Base-by-base conservation (phyloP, 345 rosid species). In the Alliaria petiolata region DNA sequence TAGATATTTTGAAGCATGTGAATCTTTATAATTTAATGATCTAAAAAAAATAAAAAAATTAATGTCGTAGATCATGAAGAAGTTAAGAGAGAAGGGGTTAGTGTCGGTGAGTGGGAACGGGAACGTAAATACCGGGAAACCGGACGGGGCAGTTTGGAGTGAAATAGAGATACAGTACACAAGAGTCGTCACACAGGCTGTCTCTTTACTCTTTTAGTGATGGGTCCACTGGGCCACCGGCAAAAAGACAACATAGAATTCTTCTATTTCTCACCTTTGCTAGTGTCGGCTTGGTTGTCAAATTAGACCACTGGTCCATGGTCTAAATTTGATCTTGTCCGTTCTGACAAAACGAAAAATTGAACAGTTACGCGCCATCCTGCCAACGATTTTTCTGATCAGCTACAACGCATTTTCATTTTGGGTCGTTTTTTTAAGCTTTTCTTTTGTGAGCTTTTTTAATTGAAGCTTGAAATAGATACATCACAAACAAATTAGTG, bases 101-200 rank as follows among this genome's bases (percentile, higher is more conserved):
- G 57, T 68, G 74, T 75, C 74, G 79, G 79, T 75, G 74, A 43
- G 69, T 52, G 49, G 14, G 67, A 66, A 58, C 38, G 53, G 72
- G 65, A 73, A 38, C 36, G 66, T 47, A 16, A 46, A 47, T 35
- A 72, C 76, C 70, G 76, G 59, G 45, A 47, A 55, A 74, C 72
- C 72, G 61, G 60, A 46, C 2, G 42, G 25, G 47, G 1, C 56
- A 5, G 76, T 16, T 15, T 49, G 56, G 39, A 44, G 22, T 9
- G 70, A 36, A 43, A 25, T 20, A 63, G 55, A 62, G 53, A 70
- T 1, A 3, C 15, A 11, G 4, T 9, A 15, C 2, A 10, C 31
- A n/a, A 44, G 8, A 31, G 8, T 31, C 15, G 9, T 16, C 15
- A 57, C 38, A 57, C 67, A 50, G 69, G 69, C 74, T 67, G 78